Evolutionary conservation across 2,329 filamentous ascomycete species (phyloP), one percentile per base, ranked within the genome.

Genomic region (Colletotrichum viniferum): DNA sequence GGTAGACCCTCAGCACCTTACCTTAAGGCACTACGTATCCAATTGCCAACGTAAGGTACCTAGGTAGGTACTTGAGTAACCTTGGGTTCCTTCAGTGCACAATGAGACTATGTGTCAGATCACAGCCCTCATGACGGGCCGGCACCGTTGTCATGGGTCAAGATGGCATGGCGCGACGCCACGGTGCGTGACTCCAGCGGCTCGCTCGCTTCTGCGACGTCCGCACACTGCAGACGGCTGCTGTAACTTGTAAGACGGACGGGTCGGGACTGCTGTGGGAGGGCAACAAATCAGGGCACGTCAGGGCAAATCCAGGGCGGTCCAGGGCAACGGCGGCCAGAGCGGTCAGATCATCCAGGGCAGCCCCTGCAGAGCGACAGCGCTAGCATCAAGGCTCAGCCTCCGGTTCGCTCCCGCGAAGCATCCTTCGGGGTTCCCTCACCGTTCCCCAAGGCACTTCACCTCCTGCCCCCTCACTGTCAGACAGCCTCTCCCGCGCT

Each of bases 41-140:
- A 21, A 48, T 12, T 48, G 43, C 21, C 13, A 58, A 28, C 21
- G 21, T 58, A 58, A 58, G 24, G 55, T 58, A 58, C 24, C 26
- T n/a, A 16, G 12, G 52, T 21, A 56, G n/a, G 52, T 12, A 26
- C 24, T 26, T 56, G 21, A 56, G 18, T n/a, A 21, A 21, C 43
- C n/a, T 52, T 21, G 43, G 43, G n/a, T 52, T 52, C 43, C 43
- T 21, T 52, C 9, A 13, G 28, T 24, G 28, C 26, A 69, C 21
- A 73, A 73, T 73, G 71, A 70, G 56, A 73, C 66, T 32, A 16
- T 69, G 18, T 58, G 71, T 43, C 58, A 70, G 63, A 73, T 70
- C 65, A 58, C 13, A 73, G n/a, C 32, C 32, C 69, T 38, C 58
- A 21, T 64, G 67, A 28, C 24, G 24, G 58, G 28, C 58, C 58